Evolutionary conservation across 805 yeast species (phyloP).

Genomic region (Yarrowia sp.): DNA sequence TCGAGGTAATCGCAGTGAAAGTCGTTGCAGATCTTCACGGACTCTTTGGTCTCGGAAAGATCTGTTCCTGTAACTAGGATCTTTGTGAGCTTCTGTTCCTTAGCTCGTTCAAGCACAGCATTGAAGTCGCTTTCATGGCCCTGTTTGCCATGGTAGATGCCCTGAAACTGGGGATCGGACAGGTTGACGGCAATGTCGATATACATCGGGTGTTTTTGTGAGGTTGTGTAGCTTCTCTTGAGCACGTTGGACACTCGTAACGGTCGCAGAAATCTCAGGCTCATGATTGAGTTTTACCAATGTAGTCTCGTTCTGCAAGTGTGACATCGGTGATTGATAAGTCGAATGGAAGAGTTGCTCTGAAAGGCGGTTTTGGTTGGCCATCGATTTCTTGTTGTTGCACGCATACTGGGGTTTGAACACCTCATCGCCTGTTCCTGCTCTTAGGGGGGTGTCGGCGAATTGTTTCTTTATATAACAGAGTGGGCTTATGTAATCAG

Average conservation of each 20-base stretch:
- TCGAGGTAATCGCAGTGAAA: slow-evolving; percentile 46
- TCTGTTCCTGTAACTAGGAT: slow-evolving; percentile 87
- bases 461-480: slow-evolving; percentile 18
- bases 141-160: slow-evolving; percentile 72
- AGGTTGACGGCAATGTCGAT: slow-evolving; percentile 72
- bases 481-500: background rate
- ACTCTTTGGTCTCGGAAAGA: slow-evolving; percentile 67
- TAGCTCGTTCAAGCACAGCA: slow-evolving; percentile 71
- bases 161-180: slow-evolving; percentile 88
- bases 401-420: background rate
- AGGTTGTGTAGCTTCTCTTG: slow-evolving; percentile 14
- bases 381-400: no score
- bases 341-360: no score
- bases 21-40: slow-evolving; percentile 61
- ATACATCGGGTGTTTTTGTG: slow-evolving; percentile 21
- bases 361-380: no score
- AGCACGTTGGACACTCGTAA: slow-evolving; percentile 7
- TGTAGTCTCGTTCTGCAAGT: background rate
- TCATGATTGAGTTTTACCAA: slow-evolving; percentile 24
- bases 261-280: slow-evolving; percentile 3
- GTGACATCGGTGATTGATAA: background rate
- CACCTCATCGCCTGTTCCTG: slow-evolving; percentile 39
- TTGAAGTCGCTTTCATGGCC: slow-evolving; percentile 73
- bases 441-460: slow-evolving; percentile 31
- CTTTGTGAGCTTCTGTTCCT: slow-evolving; percentile 65